Percentiles rank a stretch among this genome's conserved stretches.
Evolutionary conservation across 352 stramenopile genomes (phyloP).

Genomic region (Phytopythium mirpurense): DNA sequence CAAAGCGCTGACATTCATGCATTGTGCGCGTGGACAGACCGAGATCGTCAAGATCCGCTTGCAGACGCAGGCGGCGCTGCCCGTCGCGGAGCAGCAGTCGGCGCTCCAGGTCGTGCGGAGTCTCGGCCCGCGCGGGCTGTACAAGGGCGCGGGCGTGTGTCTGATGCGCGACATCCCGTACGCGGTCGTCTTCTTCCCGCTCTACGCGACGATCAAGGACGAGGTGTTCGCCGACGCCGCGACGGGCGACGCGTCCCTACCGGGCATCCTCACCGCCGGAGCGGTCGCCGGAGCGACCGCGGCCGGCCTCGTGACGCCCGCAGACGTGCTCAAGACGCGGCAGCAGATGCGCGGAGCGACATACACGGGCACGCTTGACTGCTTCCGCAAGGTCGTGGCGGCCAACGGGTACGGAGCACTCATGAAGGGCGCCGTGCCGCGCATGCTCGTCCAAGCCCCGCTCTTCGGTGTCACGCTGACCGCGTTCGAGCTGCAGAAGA

Average conservation of each 20-base stretch:
- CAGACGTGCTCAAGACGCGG: constrained; percentile 89
- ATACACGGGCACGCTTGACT: constrained; percentile 84
- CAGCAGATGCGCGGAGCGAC: constrained; percentile 71
- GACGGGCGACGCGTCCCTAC: constrained; percentile 49
- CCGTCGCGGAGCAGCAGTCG: constrained; percentile 49
- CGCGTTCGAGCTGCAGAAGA: constrained; percentile 87
- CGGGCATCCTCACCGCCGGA: constrained; percentile 60
- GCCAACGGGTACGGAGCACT: constrained; percentile 77
- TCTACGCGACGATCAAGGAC: constrained; percentile 72
- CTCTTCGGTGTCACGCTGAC: constrained; percentile 83
- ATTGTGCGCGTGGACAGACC: constrained; percentile 26
- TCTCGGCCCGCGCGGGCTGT: constrained; percentile 77
- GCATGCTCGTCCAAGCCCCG: constrained; percentile 85
- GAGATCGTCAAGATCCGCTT: constrained; percentile 92
- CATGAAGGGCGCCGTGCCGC: constrained; percentile 79
- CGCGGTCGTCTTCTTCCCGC: constrained; percentile 91
- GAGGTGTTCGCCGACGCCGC: constrained; percentile 35
- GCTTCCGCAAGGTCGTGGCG: constrained; percentile 69
- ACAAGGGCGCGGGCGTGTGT: constrained; percentile 83
- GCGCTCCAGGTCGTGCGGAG: constrained; percentile 55
- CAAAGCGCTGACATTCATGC: background rate
- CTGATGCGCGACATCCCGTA: constrained; percentile 92
- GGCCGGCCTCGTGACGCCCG: constrained; percentile 49
- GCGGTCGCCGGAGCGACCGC: constrained; percentile 54
- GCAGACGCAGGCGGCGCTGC: constrained; percentile 79